Evolutionary conservation across 23 red algal species (phyloP).

Genomic region (Gracilariopsis chorda): DNA sequence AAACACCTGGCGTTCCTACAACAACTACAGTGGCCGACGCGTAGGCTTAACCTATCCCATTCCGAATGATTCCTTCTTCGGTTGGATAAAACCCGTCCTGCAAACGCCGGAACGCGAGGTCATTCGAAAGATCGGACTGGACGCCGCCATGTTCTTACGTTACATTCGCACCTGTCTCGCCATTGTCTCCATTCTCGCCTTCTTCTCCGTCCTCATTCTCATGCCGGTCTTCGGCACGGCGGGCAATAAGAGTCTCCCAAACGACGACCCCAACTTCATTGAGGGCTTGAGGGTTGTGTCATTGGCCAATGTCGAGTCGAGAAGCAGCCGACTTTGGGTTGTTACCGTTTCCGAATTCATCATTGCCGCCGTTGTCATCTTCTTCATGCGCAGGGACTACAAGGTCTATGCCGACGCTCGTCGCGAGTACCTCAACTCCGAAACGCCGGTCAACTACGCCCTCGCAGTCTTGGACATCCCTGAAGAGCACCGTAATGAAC

Average conservation of each 20-base stretch:
- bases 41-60: constrained; percentile 1
- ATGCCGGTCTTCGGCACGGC: constrained; percentile 75
- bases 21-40: constrained; percentile 53
- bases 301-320: constrained; percentile 48
- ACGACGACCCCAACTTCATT: constrained; percentile 9
- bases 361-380: constrained; percentile 45
- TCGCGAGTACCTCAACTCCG: constrained; percentile 13
- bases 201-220: constrained; percentile 48
- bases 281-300: constrained; percentile 57
- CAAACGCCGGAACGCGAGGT: constrained; percentile 34
- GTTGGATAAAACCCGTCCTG: constrained; percentile 49
- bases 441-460: constrained; percentile 77
- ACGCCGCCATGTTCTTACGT: constrained; percentile 68
- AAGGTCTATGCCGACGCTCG: constrained; percentile 48
- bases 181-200: constrained; percentile 19
- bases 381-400: constrained; percentile 64
- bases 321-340: constrained; percentile 63
- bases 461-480: constrained; percentile 73
- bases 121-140: constrained; percentile 45
- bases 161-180: constrained; percentile 23
- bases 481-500: constrained; percentile 1
- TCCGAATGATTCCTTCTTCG: constrained; percentile 31
- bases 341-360: constrained; percentile 57
- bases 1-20: constrained; percentile 12
- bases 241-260: neutral